These are phyloP conservation scores for Candida palmyrensis DNA, from an alignment of 805 yeast species.

Conservation along the genomic window DNA sequence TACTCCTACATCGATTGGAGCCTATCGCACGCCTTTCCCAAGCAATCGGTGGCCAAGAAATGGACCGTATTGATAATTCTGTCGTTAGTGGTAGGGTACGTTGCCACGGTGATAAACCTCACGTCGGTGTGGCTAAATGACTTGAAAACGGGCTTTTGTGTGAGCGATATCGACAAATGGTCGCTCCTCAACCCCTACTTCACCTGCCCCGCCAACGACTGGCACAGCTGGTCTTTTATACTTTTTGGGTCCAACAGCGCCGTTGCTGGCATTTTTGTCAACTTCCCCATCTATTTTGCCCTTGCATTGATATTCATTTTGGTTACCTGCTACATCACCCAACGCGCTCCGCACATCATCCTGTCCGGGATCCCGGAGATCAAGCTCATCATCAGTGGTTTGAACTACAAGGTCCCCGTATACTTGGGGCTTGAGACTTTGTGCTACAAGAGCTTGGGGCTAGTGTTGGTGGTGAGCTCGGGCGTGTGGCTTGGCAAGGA, in stretches of 20 bases:
- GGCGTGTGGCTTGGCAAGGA: slow-evolving; percentile 85
- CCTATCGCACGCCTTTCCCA: slow-evolving; percentile 23
- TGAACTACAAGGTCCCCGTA: slow-evolving; percentile 38
- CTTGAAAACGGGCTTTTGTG: slow-evolving; percentile 48
- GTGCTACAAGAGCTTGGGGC: slow-evolving; percentile 51
- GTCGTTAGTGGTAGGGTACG: slow-evolving; percentile 43
- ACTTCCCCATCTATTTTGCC: slow-evolving; percentile 31
- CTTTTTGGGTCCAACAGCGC: slow-evolving; percentile 16
- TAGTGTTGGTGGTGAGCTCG: slow-evolving; percentile 62
- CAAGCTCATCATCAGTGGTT: slow-evolving; percentile 63
- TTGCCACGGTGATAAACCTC: slow-evolving; percentile 47
- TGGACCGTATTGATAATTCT: slow-evolving; percentile 47
- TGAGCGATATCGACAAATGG: slow-evolving; percentile 31
- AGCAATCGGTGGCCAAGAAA: slow-evolving; percentile 17
- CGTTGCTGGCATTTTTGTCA: slow-evolving; percentile 17
- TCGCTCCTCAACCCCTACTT: slow-evolving; percentile 37
- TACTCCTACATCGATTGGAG: slow-evolving; percentile 50
- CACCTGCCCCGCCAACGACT: slow-evolving; percentile 37
- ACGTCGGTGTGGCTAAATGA: slow-evolving; percentile 47
- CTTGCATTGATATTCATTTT: slow-evolving; percentile 20
- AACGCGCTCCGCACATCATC: slow-evolving; percentile 21
- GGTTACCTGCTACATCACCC: slow-evolving; percentile 26
- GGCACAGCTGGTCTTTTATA: slow-evolving; percentile 34
- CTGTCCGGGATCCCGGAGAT: slow-evolving; percentile 72
- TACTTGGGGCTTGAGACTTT: slow-evolving; percentile 51